Base-by-base conservation (phyloP, 2,329 filamentous ascomycete species). In the Xylariaceae sp. region DNA sequence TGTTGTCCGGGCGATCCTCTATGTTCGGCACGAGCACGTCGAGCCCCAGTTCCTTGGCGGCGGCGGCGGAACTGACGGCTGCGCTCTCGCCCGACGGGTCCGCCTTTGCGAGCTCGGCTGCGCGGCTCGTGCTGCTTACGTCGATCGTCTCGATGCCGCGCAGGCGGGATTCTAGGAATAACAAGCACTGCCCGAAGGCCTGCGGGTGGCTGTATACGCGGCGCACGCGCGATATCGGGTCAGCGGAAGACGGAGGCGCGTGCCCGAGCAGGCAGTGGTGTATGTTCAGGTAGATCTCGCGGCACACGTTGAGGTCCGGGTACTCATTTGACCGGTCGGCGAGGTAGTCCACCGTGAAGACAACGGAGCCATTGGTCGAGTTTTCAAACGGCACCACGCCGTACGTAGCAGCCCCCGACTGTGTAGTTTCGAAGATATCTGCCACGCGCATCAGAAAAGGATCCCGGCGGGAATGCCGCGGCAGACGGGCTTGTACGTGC, bases 361-460 rank as follows among this genome's bases (percentile, higher is more conserved):
- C 84, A 47, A 99, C 94, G 51, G 87, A 86, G 65, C 94, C 94
- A 71, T 97, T 96, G 68, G 89, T 92, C 39, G 89, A 95, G 76
- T 99, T 99, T 69, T 97, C 92, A 71, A 96, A 92, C 6, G 94
- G 94, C 1, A 96, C 88, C 30, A 97, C 88, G 61, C 92, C 94
- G 53, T 85, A 85, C 49, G 80, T 72, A 0, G 82, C 83, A 42
- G 74, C 68, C 54, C 81, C 79, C 36, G 78, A 76, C 66, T 95
- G 89, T 5, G 96, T 87, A 15, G 84, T 79, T 47, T 85, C 77
- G 70, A 96, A 96, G 63, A 95, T 84, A 67, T 94, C 89, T 86
- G 47, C 8, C 2, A 12, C 18, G 13, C 12, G 21, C 30, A 12
- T 56, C 19, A 42, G 41, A 22, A 41, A 43, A 26, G 34, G 32